Base-by-base conservation (phyloP, 192 early-diverging fungal species). In the Gryganskiella cystojenkinii region DNA sequence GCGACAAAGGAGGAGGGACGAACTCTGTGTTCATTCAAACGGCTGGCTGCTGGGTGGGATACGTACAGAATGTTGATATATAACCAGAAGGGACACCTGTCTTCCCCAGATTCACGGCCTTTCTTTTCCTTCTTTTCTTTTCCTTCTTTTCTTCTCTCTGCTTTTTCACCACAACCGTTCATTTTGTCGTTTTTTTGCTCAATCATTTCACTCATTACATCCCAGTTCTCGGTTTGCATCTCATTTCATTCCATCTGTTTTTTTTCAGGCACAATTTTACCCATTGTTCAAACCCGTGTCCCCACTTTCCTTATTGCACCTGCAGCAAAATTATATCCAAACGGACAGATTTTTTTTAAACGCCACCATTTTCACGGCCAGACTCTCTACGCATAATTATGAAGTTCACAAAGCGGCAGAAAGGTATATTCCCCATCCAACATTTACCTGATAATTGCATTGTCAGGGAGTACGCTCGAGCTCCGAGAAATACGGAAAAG, bases 331-430 rank as follows among this genome's bases (percentile, higher is more conserved):
- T n/a, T n/a, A n/a, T n/a, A n/a, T n/a, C n/a, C n/a, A n/a, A n/a
- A n/a, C n/a, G n/a, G n/a, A 8, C 28, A 19, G 3, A 8, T 28
- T 46, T 22, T 49, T 33, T 17, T 31, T 19, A 33, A 15, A 24
- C 31, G 2, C n/a, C 25, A 11, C 20, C 33, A 30, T 31, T 7
- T 14, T 17, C 19, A 30, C 45, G 30, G 17, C 43, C 42, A 15
- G 3, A 8, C 43, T n/a, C 2, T 19, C 5, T 42, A 30, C 28
- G 27, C 27, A 6, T 6, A n/a, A 9, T 22, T 5, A 71, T 71
- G 69, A 71, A 71, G 53, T 71, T 71, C 34, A 9, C 37, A 40
- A 71, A 60, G 37, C 59, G 69, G 10, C 69, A 71, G 42, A 71
- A 71, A 62, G 69, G 69, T 71, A 71, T 43, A 20, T 19, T 22